A percentile compares a stretch with the other conserved stretches of the same genome.
Evolutionary conservation across 1,284 basidiomycete genomes (phyloP).

Genomic region (Trichosporon sp.): DNA sequence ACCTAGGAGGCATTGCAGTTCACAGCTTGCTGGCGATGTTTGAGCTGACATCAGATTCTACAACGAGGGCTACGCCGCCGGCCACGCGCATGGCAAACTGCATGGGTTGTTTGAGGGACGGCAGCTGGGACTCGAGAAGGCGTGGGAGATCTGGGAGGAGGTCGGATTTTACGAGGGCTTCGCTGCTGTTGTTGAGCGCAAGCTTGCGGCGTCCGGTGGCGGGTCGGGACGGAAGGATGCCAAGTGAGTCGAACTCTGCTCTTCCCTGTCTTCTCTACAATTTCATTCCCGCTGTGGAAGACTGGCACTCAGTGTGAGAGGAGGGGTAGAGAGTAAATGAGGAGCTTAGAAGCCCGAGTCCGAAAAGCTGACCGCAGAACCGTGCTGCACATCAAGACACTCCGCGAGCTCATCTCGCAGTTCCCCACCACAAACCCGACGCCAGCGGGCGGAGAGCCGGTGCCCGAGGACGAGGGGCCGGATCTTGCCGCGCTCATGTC

Average conservation of each 20-base stretch:
- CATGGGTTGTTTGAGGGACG: slow-evolving; percentile 91
- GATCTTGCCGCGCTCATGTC: slow-evolving; percentile 72
- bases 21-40: neutral
- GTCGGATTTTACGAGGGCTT: slow-evolving; percentile 89
- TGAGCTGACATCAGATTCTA: slow-evolving; percentile 67
- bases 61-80: slow-evolving; percentile 72
- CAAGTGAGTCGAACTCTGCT: slow-evolving; percentile 33
- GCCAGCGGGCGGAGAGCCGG: slow-evolving; percentile 26
- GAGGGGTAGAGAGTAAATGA: too few relatives aligned
- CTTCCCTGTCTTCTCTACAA: too few relatives aligned
- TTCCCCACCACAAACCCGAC: slow-evolving; percentile 77
- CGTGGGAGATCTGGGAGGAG: slow-evolving; percentile 96
- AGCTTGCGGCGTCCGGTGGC: slow-evolving; percentile 42
- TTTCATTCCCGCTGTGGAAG: too few relatives aligned
- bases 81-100: slow-evolving; percentile 78
- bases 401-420: slow-evolving; percentile 70
- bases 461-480: slow-evolving; percentile 20
- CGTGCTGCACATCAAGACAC: slow-evolving; percentile 66
- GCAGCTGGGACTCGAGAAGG: slow-evolving; percentile 85
- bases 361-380: slow-evolving; percentile 43
- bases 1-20: too few relatives aligned
- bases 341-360: too few relatives aligned
- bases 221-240: slow-evolving; percentile 35
- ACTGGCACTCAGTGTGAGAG: too few relatives aligned
- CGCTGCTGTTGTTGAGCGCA: slow-evolving; percentile 68